Percentiles rank a stretch among this genome's conserved stretches.
Evolutionary conservation across 163 green algal species (phyloP).

Genomic region (Chlamydomonas reinhardtii): DNA sequence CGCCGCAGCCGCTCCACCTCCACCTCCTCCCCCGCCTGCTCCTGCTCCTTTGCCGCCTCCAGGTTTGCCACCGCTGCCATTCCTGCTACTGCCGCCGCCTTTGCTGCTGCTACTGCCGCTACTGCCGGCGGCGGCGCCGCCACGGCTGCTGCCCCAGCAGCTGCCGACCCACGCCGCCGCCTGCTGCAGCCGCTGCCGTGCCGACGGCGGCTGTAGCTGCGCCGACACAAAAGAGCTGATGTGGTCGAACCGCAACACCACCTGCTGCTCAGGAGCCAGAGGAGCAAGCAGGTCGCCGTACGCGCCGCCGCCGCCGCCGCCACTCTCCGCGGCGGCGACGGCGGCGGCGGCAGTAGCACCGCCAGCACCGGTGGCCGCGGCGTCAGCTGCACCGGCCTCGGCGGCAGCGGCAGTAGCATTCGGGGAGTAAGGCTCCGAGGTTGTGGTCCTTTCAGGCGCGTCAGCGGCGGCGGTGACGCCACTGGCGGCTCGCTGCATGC

Average conservation of each 20-base stretch:
- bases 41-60: no score
- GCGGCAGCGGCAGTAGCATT: neutral
- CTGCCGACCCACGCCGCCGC: neutral
- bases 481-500: neutral
- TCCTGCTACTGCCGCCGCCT: neutral
- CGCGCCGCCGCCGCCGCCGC: neutral
- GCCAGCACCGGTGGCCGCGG: neutral
- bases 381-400: neutral
- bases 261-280: constrained; percentile 12
- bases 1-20: neutral
- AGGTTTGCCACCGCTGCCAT: neutral
- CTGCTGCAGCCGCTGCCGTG: constrained; percentile 11
- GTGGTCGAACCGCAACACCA: constrained; percentile 32
- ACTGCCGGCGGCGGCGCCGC: no score
- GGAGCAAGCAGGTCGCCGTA: constrained; percentile 31
- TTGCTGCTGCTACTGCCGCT: neutral
- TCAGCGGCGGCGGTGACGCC: neutral
- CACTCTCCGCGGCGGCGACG: no score
- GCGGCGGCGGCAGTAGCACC: neutral
- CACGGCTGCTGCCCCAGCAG: neutral
- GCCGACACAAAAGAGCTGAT: constrained; percentile 20
- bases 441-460: no score
- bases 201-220: constrained; percentile 36
- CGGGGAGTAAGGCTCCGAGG: neutral
- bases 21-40: neutral